phyloP scores from a whole-genome alignment of 768 basidiomycete genomes.

The Cystobasidium onofrii region DNA sequence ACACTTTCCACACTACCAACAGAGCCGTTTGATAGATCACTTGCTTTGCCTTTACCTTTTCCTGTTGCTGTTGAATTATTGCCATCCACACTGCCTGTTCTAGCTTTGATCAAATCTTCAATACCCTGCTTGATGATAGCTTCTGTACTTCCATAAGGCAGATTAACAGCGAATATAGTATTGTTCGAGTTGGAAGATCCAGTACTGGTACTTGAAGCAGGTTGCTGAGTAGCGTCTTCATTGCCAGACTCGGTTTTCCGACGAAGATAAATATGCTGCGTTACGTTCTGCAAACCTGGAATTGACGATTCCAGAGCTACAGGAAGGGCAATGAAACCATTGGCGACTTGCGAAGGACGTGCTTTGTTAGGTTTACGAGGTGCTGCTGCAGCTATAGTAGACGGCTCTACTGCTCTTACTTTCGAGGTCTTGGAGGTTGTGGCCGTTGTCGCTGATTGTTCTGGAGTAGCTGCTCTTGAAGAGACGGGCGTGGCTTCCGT shows the following conservation, averaged over 20 bases:
- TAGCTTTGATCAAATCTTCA: background rate
- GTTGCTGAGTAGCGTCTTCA: background rate
- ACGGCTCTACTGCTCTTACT: background rate
- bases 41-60: slow-evolving; percentile 16
- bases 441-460: background rate
- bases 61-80: background rate
- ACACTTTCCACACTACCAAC: background rate
- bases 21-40: background rate
- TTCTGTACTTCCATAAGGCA: background rate
- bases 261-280: slow-evolving; percentile 22
- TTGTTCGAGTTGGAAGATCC: background rate
- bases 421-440: background rate
- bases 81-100: background rate
- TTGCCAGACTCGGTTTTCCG: background rate
- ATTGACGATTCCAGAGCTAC: background rate
- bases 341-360: background rate
- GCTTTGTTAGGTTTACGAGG: background rate
- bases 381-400: background rate
- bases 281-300: background rate
- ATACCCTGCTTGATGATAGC: slow-evolving; percentile 15
- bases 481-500: slow-evolving; percentile 8
- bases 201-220: background rate
- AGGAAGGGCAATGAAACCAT: slow-evolving; percentile 9
- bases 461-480: background rate
- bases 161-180: slow-evolving; percentile 27